Evolutionary conservation across 495 filamentous ascomycete genomes (phyloP).

Genomic region (Aspergillus cristatus): DNA sequence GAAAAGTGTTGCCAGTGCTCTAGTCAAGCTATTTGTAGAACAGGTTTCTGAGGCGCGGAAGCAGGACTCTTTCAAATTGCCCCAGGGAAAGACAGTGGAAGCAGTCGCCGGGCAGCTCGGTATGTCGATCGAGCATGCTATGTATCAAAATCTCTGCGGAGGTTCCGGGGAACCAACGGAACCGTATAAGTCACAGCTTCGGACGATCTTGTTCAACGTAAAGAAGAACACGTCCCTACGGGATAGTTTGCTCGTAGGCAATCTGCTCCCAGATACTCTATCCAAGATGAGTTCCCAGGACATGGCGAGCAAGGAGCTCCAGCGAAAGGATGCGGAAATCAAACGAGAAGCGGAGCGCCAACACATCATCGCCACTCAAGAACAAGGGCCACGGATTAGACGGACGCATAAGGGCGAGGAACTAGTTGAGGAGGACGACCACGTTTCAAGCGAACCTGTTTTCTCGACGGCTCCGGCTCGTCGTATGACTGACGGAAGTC

Average conservation of each 20-base stretch:
- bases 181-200: conserved; percentile 47
- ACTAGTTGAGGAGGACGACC: conserved; percentile 60
- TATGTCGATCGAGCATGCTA: conserved; percentile 66
- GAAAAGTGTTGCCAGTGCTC: conserved; percentile 37
- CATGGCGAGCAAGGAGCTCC: conserved; percentile 83
- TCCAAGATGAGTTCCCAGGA: conserved; percentile 79
- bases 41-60: conserved; percentile 43
- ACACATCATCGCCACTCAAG: conserved; percentile 63
- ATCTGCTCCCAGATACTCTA: conserved; percentile 60
- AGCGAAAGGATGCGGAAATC: conserved; percentile 65
- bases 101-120: conserved; percentile 47
- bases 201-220: conserved; percentile 67
- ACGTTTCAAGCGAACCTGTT: conserved; percentile 39
- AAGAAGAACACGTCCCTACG: conserved; percentile 76
- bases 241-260: conserved; percentile 61
- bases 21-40: conserved; percentile 46
- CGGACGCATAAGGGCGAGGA: conserved; percentile 96
- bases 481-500: conserved; percentile 32
- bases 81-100: conserved; percentile 41
- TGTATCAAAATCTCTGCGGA: conserved; percentile 48
- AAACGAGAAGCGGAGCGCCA: conserved; percentile 79
- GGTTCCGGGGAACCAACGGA: conserved; percentile 40
- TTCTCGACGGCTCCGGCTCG: conserved; percentile 36
- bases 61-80: conserved; percentile 40
- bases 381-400: conserved; percentile 74